These are phyloP conservation scores for Alternaria brassicae DNA, from an alignment of 2,329 filamentous ascomycete genomes.

Conservation along the genomic window DNA sequence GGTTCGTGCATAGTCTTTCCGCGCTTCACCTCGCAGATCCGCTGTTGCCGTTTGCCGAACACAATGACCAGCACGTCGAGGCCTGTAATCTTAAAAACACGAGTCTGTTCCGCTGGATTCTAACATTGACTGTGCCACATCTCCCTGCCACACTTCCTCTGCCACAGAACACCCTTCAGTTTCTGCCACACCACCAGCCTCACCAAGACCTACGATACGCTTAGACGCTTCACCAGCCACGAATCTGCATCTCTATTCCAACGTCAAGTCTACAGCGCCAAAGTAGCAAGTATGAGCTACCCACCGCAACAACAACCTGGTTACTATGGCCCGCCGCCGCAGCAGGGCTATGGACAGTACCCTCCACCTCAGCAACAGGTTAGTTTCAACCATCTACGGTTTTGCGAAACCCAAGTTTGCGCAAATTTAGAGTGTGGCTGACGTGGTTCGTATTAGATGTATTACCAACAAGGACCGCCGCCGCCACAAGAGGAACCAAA, in stretches of 20 bases:
- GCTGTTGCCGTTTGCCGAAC: conserved; percentile 11
- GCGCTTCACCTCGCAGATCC: conserved; percentile 7
- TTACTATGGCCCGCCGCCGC: conserved; percentile 35
- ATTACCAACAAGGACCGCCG: conserved; percentile 41
- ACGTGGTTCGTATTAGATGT: conserved; percentile 31
- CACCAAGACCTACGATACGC: conserved; percentile 9
- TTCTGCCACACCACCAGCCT: conserved; percentile 3
- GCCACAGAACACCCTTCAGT: conserved; percentile 8
- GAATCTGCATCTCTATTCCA: conserved; percentile 13
- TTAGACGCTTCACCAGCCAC: conserved; percentile 24
- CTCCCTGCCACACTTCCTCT: conserved; percentile 13
- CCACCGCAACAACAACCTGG: conserved; percentile 26
- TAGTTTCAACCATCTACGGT: not conserved
- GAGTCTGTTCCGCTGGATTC: not conserved
- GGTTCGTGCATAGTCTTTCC: not conserved
- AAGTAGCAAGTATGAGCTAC: conserved; percentile 21
- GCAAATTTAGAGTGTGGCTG: not conserved
- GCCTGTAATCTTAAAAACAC: conserved; percentile 5
- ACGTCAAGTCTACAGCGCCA: conserved; percentile 12
- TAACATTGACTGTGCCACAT: conserved; percentile 15
- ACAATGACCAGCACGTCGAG: not conserved
- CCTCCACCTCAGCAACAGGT: conserved; percentile 43
- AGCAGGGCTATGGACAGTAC: conserved; percentile 31
- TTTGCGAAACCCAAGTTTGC: not conserved
- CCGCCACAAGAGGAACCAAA: conserved; percentile 34